Evolutionary conservation across 2,329 filamentous ascomycete genomes (phyloP), one percentile per base, ranked within the genome.

Genomic region (Paecilomyces formosus): DNA sequence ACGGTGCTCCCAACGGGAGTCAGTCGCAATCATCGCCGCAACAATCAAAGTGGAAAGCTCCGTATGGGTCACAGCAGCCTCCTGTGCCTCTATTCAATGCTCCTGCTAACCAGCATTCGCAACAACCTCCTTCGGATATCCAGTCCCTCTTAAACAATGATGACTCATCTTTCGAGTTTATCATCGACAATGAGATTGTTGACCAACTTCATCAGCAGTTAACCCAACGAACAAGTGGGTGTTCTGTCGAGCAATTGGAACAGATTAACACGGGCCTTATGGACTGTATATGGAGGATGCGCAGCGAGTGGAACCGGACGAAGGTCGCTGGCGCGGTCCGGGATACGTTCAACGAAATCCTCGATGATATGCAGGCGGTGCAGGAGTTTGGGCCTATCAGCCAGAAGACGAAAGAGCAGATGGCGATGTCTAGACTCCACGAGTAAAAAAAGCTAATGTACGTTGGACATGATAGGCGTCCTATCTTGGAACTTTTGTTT

Each of bases 231-330:
- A 93, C 89, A 1, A 87, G 85, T 21, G 90, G 90, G 0, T 90
- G 89, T 72, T 89, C 88, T 0, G 89, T 99, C 56, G 94, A 99
- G 76, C 93, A 99, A 73, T 79, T 99, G 21, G 93, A 97, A 78
- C 93, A 97, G 74, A 87, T 97, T 71, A 92, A 92, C 72, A 88
- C 92, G 7, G 86, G 88, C 64, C 79, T 97, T 62, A 97, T 97
- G 93, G 89, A 93, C 61, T 85, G 87, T 62, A 83, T 97, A 52
- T 99, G 94, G 94, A 82, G 81, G 61, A 83, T 83, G 60, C 83
- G 92, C 55, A 82, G 85, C 54, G 87, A 95, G 68, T 94, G 90
- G 85, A 94, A 99, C 74, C 85, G 94, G 51, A 87, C 86, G 66
- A 81, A 82, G 65, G 92, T 96, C 13, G 81, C 87, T 13, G 77